Conservation (phyloP, 306 rosid genomes). For the Vigna mungo region DNA sequence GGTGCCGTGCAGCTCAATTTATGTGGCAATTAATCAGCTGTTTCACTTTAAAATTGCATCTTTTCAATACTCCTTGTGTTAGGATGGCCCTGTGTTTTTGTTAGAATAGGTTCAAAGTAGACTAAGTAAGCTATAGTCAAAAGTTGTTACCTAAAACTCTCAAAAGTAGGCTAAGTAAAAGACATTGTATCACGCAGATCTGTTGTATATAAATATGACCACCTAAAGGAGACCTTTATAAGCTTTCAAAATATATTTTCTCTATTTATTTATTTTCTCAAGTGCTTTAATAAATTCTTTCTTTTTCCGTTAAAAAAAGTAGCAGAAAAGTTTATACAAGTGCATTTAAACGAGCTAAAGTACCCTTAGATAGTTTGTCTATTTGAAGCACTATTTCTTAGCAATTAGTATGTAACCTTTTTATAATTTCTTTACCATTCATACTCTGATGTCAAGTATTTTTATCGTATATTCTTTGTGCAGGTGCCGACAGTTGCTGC, state of each 20-base stretch:
- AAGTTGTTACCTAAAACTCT: no score
- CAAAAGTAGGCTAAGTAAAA: no score
- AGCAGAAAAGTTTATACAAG: constrained; percentile 14
- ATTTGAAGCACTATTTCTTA: constrained; percentile 22
- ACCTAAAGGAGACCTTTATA: no score
- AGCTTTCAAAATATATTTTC: no score
- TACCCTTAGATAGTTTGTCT: constrained; percentile 14
- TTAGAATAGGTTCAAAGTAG: no score
- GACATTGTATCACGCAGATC: no score
- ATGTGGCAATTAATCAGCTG: neutral
- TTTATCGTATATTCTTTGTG: constrained; percentile 46
- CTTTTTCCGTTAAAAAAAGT: neutral
- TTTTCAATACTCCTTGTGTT: no score
- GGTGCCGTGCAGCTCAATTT: neutral
- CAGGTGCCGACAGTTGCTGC: constrained; percentile 80
- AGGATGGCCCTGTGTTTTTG: no score
- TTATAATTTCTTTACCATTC: constrained; percentile 30
- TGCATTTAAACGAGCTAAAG: constrained; percentile 31
- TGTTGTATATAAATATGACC: no score
- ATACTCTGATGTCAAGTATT: constrained; percentile 30
- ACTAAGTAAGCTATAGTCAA: no score
- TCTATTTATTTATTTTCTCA: no score
- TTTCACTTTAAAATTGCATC: neutral
- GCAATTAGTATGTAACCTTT: constrained; percentile 18
- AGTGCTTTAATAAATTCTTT: no score